Evolutionary conservation across 306 rosid species (phyloP).

Genomic region (Myrica gale): DNA sequence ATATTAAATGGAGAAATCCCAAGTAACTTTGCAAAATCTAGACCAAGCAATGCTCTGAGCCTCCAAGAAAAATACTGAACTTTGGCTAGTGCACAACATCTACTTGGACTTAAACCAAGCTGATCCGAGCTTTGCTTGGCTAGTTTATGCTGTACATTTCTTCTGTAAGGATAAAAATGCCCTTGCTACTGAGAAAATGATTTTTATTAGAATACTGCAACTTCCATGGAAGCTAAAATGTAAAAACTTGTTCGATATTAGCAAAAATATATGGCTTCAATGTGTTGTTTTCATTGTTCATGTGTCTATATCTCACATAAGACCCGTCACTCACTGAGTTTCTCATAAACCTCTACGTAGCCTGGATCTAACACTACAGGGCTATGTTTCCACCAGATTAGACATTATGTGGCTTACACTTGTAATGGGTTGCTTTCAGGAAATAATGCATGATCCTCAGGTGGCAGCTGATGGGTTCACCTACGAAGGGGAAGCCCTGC

Average conservation of each 20-base stretch:
- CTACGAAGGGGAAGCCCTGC: slow-evolving; percentile 88
- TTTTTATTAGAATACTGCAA: background rate
- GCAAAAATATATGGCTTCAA: background rate
- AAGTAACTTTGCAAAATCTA: background rate
- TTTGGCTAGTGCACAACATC: background rate
- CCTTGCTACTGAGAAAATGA: background rate
- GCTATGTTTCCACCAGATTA: background rate
- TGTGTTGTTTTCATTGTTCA: background rate
- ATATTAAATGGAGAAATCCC: background rate
- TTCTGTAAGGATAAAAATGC: background rate
- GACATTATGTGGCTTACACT: slow-evolving; percentile 12
- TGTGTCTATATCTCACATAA: no score
- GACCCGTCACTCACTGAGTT: no score
- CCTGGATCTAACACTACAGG: no score
- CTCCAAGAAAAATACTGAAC: background rate
- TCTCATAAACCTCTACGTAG: no score
- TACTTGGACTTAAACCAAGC: background rate
- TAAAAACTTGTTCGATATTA: background rate
- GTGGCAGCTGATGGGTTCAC: slow-evolving; percentile 91
- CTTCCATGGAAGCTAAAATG: background rate
- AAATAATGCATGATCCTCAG: slow-evolving; percentile 88
- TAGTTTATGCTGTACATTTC: background rate
- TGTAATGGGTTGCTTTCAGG: slow-evolving; percentile 52
- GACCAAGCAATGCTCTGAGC: slow-evolving; percentile 2
- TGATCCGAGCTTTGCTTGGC: background rate